Base-by-base conservation (phyloP, 176 grass and related monocot genomes). In the Microstegium vimineum region DNA sequence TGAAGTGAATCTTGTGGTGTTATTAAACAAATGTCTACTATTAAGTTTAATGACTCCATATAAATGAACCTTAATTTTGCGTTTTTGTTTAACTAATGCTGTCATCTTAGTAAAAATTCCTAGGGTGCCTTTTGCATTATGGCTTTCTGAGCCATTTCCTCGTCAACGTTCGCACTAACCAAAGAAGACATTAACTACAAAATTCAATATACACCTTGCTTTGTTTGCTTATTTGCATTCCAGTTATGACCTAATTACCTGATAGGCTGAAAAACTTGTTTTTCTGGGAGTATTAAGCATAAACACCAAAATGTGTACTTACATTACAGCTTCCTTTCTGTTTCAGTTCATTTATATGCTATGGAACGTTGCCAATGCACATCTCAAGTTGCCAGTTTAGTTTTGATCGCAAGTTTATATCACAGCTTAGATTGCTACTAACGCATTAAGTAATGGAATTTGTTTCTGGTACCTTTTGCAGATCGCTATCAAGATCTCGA, bases 1-100 rank as follows among this genome's bases (percentile, higher is more conserved):
- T 63, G 63, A 79, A 89, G 71, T 85, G 77, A 42, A 69, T 85
- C 33, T 71, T 64, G 71, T 81, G 82, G 64, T 76, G 62, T 81
- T 69, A 75, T 84, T 46, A 36, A 80, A 70, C 30, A 11, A 33
- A 1, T 84, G n/a, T 69, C 35, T 3, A 76, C 40, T 41, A 22
- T 85, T 56, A 32, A 85, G 62, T 81, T 76, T 18, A 51, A 69
- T 31, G 46, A 36, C 40, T 46, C 35, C n/a, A 49, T 30, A 35
- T 37, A 66, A 15, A 62, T 59, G 57, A 17, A 49, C 72, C 38
- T 62, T 14, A 49, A 61, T 67, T 62, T 47, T 56, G 70, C 16
- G 33, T 69, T 4, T 80, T 80, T 32, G 0, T 62, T 72, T n/a
- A 35, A 43, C 73, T 77, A 63, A 73, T 59, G 9, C 72, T 78